Evolutionary conservation across 345 rosid genomes (phyloP).

Genomic region (Gynandropsis gynandra): DNA sequence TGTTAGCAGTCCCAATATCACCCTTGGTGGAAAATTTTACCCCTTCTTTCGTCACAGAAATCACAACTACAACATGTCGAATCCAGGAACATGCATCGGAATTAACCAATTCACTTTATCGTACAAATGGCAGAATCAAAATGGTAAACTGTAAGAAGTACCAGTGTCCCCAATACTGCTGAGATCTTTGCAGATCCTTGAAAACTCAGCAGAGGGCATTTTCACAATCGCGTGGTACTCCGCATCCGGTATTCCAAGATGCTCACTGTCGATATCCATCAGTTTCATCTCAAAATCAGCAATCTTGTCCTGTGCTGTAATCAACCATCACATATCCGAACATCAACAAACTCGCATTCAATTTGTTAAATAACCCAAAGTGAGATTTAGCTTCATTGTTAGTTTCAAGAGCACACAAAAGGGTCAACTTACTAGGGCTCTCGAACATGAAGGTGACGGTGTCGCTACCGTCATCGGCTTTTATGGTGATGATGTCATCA

Average conservation of each 20-base stretch:
- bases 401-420: not conserved
- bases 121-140: not conserved
- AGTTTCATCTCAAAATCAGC: conserved; percentile 97
- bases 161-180: conserved; percentile 96
- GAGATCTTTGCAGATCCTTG: conserved; percentile 86
- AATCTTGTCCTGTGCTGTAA: conserved; percentile 85
- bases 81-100: not conserved
- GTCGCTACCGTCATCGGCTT: conserved; percentile 94
- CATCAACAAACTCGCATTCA: not conserved
- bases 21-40: conserved; percentile 96
- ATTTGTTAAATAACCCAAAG: not conserved
- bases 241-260: conserved; percentile 96
- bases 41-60: conserved; percentile 95
- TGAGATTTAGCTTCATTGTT: not conserved
- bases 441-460: conserved; percentile 99
- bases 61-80: conserved; percentile 49
- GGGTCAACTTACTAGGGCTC: conserved; percentile 64
- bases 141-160: not conserved
- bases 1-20: conserved; percentile 90
- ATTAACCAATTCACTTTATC: not conserved
- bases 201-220: conserved; percentile 93
- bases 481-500: conserved; percentile 94
- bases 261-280: conserved; percentile 98
- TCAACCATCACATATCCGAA: not conserved
- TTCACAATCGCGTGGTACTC: conserved; percentile 91